These are phyloP conservation scores for Calonectria honghensis DNA, from an alignment of 2,329 filamentous ascomycete genomes.

Conservation along the genomic window DNA sequence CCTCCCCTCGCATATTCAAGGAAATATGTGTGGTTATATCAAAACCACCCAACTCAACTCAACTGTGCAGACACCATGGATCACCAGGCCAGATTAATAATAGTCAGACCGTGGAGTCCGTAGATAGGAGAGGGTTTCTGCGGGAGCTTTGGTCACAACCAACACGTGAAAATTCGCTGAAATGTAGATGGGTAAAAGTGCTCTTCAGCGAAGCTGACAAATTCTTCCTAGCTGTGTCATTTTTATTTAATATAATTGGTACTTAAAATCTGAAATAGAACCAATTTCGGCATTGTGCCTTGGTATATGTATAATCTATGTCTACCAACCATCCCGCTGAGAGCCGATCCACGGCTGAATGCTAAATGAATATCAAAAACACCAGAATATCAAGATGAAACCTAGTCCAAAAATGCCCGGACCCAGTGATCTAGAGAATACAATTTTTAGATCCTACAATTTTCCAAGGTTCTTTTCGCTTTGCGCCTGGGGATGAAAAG, in stretches of 20 bases:
- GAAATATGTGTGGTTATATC: too few relatives aligned
- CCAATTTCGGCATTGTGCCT: background rate
- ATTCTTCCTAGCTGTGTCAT: background rate
- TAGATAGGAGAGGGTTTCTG: background rate
- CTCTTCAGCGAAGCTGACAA: background rate
- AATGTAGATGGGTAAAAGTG: background rate
- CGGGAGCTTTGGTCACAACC: background rate
- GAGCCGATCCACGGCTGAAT: background rate
- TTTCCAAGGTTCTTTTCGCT: constrained; percentile 16
- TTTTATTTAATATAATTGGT: background rate
- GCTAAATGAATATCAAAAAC: background rate
- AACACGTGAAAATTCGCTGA: background rate
- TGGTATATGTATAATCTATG: background rate
- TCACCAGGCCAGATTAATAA: too few relatives aligned
- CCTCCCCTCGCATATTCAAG: too few relatives aligned
- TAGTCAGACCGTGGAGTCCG: too few relatives aligned
- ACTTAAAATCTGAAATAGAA: background rate
- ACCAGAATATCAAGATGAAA: background rate
- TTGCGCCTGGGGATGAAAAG: background rate
- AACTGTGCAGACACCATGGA: too few relatives aligned
- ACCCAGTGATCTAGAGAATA: background rate
- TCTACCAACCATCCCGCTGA: background rate
- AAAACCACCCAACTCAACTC: too few relatives aligned
- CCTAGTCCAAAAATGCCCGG: background rate
- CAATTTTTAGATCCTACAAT: constrained; percentile 9